phyloP scores from a whole-genome alignment of 139 green algal species.

The Coelastrella sp. region DNA sequence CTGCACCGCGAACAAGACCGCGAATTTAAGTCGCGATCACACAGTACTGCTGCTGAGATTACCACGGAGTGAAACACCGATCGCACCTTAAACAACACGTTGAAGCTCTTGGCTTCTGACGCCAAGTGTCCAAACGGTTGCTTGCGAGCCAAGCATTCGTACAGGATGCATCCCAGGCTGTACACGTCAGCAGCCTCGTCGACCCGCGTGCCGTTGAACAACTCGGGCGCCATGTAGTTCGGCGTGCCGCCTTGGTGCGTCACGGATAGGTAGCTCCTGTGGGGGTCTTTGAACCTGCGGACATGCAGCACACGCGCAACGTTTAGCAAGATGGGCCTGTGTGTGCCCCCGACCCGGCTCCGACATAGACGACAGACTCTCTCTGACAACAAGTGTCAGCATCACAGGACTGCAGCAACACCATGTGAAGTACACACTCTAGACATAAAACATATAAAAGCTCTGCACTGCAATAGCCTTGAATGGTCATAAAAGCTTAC shows the following conservation, averaged over 20 bases:
- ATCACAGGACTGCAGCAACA: too few species aligned
- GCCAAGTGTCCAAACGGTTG: conserved; percentile 55
- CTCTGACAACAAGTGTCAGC: too few species aligned
- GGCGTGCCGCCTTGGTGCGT: conserved; percentile 85
- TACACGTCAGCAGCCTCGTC: conserved; percentile 83
- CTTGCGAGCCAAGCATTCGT: conserved; percentile 60
- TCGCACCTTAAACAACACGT: conserved; percentile 56
- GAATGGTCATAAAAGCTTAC: too few species aligned
- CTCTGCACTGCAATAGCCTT: too few species aligned
- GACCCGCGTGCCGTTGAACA: conserved; percentile 84
- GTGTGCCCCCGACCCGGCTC: too few species aligned
- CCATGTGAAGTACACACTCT: too few species aligned
- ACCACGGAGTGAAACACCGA: not conserved
- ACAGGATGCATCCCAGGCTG: conserved; percentile 72
- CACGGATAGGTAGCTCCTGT: conserved; percentile 82
- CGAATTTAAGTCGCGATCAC: too few species aligned
- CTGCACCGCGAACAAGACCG: too few species aligned
- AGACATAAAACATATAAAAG: too few species aligned
- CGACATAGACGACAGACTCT: too few species aligned
- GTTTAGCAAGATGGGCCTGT: not conserved
- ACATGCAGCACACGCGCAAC: not conserved
- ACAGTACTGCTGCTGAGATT: too few species aligned
- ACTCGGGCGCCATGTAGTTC: conserved; percentile 85
- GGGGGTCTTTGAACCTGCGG: conserved; percentile 77
- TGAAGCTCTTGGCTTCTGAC: conserved; percentile 33